Base-by-base conservation (phyloP, 768 basidiomycete species). In the Pulveroboletus sp. region DNA sequence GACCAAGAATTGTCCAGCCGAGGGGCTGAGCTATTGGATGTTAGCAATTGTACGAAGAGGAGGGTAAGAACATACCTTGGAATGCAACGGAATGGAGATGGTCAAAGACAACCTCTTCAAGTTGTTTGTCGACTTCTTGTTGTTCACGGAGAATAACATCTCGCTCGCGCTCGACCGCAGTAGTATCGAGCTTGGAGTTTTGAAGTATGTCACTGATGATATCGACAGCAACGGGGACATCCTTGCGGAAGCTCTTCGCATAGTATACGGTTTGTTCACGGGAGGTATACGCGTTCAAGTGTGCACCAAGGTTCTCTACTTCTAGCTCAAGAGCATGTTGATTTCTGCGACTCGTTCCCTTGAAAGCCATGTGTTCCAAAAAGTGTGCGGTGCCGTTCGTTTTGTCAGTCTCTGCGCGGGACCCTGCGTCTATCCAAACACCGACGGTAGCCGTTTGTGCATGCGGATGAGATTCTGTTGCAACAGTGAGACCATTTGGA, bases 251-350 rank as follows among this genome's bases (percentile, higher is more conserved):
- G 67, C 89, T 87, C 79, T 98, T 97, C 62, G 95, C 95, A 65
- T 97, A 97, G 77, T 97, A 99, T 47, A 97, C 94, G 19, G 97
- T 99, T 73, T 98, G 95, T 74, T 99, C 97, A 53, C 97, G 82
- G 21, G 94, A 97, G 9, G 97, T 99, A 74, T 97, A 98, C 41
- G 97, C 95, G 67, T 98, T 98, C 49, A 99, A 74, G 68, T 97
- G 94, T 16, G 94, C 92, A 57, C 97, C 97, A 49, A 98, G 78
- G 72, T 97, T 94, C 75, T 99, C 97, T 20, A 98, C 95, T 70
- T 97, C 94, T 49, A 97, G 81, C 72, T 98, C 97, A 41, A 99
- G 82, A 16, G 82, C 78, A 57, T 92, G 87, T 69, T 98, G 95
- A 31, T 82, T 79, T 51, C 97, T 86, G 56, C 82, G 81, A 64